These are phyloP conservation scores for Glycine tomentella DNA, from an alignment of 306 rosid genomes.

Conservation along the genomic window DNA sequence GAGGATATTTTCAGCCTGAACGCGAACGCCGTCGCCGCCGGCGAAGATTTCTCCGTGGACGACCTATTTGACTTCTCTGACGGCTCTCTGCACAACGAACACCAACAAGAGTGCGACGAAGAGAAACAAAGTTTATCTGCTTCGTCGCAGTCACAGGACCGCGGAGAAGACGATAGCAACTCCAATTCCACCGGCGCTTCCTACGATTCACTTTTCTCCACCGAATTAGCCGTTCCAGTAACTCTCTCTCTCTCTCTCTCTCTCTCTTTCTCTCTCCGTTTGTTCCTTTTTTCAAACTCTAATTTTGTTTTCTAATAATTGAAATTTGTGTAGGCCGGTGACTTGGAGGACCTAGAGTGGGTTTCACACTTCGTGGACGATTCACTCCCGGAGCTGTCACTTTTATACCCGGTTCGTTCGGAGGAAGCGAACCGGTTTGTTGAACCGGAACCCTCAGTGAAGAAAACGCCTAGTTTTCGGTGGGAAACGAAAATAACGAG, in stretches of 20 bases:
- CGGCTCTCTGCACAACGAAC: slow-evolving; percentile 56
- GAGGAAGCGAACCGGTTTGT: slow-evolving; percentile 33
- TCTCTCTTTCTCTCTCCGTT: not conserved
- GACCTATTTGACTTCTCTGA: slow-evolving; percentile 80
- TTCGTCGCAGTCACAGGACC: slow-evolving; percentile 46
- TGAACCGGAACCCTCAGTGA: slow-evolving; percentile 52
- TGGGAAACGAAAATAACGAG: slow-evolving; percentile 51
- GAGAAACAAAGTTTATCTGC: slow-evolving; percentile 54
- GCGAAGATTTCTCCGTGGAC: slow-evolving; percentile 82
- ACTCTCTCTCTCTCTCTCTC: not conserved
- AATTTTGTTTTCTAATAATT: not conserved
- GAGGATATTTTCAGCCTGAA: slow-evolving; percentile 57
- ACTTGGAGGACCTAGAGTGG: slow-evolving; percentile 86
- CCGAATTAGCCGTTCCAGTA: slow-evolving; percentile 82
- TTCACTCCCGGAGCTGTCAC: slow-evolving; percentile 62
- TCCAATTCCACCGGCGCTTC: slow-evolving; percentile 62
- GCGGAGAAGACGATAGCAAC: slow-evolving; percentile 45
- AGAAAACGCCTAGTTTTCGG: slow-evolving; percentile 52
- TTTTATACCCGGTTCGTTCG: slow-evolving; percentile 53
- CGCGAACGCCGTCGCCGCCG: slow-evolving; percentile 52
- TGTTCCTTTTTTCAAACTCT: not conserved
- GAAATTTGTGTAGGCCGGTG: slow-evolving; percentile 65
- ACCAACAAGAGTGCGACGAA: slow-evolving; percentile 23
- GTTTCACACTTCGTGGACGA: slow-evolving; percentile 95
- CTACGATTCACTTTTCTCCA: slow-evolving; percentile 58